Base-by-base conservation (phyloP, 2,329 filamentous ascomycete species). In the Biscogniauxia sp. region DNA sequence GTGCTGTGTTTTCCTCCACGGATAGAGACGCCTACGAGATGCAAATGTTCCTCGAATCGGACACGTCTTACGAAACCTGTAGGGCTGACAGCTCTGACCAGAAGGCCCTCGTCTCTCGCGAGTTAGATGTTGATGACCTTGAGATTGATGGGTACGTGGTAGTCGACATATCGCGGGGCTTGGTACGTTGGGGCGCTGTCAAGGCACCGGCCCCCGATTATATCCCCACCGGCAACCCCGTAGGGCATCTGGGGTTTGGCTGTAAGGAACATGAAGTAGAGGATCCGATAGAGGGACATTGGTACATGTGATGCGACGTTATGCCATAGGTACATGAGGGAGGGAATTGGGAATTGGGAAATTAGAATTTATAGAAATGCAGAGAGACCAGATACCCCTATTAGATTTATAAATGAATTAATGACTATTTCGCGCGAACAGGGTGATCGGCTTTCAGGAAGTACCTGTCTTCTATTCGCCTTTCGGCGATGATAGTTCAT, bases 161-260 rank as follows among this genome's bases (percentile, higher is more conserved):
- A 8, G 37, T 51, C 19, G 49, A 57, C 19, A 32, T 57, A 52
- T 51, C 55, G 26, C 55, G 32, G 17, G 49, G 49, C 13, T 20
- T 28, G 45, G 55, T 57, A 20, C 55, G 55, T 7, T 57, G 55
- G 55, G 55, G 55, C 19, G 55, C 49, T 23, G 13, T 57, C 7
- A 51, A 37, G 28, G 25, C 11, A 4, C 23, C 55, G 49, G 8
- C 19, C 19, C 50, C 19, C 13, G 50, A 51, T 13, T 45, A 52
- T 20, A 28, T n/a, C 8, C 20, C 54, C 15, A 50, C 49, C 41
- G 55, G 28, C 4, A 23, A 20, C 1, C n/a, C 19, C 7, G 32
- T 57, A 32, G 55, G 49, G 51, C 55, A 57, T 20, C 17, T 57
- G 15, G 55, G 49, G 2, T 57, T 57, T 53, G 55, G 55, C 7